Evolutionary conservation across 371 early-diverging fungal species (phyloP).

Genomic region (Lichtheimia corymbifera): DNA sequence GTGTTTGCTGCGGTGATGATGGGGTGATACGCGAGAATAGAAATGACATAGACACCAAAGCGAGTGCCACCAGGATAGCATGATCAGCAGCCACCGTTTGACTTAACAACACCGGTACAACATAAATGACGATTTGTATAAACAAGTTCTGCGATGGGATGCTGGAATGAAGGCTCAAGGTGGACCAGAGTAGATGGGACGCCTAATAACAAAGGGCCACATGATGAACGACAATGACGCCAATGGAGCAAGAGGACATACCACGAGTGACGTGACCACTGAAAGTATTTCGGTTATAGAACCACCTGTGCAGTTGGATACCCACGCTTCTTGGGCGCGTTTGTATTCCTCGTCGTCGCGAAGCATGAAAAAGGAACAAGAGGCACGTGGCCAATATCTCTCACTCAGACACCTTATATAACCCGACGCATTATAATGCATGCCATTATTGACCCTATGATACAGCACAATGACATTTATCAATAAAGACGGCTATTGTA

Average conservation of each 20-base stretch:
- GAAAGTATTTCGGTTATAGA: constrained; percentile 61
- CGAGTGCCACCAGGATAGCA: constrained; percentile 27
- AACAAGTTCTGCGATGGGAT: constrained; percentile 18
- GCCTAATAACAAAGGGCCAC: constrained; percentile 12
- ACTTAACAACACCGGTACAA: constrained; percentile 26
- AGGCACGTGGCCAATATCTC: neutral
- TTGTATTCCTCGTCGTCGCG: constrained; percentile 48
- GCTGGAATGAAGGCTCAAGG: constrained; percentile 14
- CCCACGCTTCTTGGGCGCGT: constrained; percentile 70
- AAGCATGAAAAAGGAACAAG: constrained; percentile 16
- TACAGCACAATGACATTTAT: too few relatives aligned
- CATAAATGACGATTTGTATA: constrained; percentile 34
- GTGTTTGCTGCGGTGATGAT: constrained; percentile 13
- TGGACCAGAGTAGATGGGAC: constrained; percentile 31
- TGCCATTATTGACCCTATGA: too few relatives aligned
- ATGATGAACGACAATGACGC: constrained; percentile 6
- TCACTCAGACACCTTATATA: too few relatives aligned
- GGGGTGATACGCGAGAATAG: neutral
- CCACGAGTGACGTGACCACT: constrained; percentile 56
- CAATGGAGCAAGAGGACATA: constrained; percentile 22
- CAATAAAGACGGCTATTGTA: too few relatives aligned
- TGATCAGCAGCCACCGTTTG: constrained; percentile 39
- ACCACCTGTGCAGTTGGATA: constrained; percentile 69
- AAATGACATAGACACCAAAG: constrained; percentile 18
- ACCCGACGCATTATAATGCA: too few relatives aligned